Base-by-base conservation (phyloP, 2,329 filamentous ascomycete genomes). In the Talaromyces sp. region DNA sequence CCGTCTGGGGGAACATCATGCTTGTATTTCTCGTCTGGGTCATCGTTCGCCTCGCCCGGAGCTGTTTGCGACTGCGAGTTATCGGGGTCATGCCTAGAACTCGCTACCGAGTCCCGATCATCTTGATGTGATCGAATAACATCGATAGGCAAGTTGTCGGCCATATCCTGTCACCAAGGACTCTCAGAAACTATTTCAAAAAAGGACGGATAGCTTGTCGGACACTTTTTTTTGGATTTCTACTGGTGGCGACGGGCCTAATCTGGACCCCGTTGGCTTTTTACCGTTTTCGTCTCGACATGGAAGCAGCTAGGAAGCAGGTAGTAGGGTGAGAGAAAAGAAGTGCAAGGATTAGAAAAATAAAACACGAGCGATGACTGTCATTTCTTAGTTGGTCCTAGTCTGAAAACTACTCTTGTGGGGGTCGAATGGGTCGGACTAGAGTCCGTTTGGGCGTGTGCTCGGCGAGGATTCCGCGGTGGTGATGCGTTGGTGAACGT, bases 1-100 rank as follows among this genome's bases (percentile, higher is more conserved):
- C 83, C 83, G 61, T 86, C 82, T 35, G 76, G 76, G 29, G 73
- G 70, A 4, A 70, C 59, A 51, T 75, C 72, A 14, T 61, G 65
- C 11, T 64, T 60, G 39, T 64, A 62, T 47, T 70, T 73, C 40
- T 65, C 64, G n/a, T 70, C 67, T 24, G 60, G 43, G 6, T 54
- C 61, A 11, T 58, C 54, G 5, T 57, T 47, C n/a, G 55, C 22
- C 43, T 30, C 27, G 7, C 52, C 27, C 14, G 42, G 32, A 33
- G 41, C 44, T 9, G 46, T 40, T 19, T 52, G 49, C 8, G 40
- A 29, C 22, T 52, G 54, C 20, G 58, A 39, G 4, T 51, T 53
- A 14, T 61, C 50, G 14, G 43, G 33, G 11, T 59, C 50, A 17
- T 45, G 44, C 29, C 37, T 48, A 29, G 49, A 42, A 16, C 45